Evolutionary conservation across 169 alveolate species (phyloP).

Genomic region (Plasmodium vivax): DNA sequence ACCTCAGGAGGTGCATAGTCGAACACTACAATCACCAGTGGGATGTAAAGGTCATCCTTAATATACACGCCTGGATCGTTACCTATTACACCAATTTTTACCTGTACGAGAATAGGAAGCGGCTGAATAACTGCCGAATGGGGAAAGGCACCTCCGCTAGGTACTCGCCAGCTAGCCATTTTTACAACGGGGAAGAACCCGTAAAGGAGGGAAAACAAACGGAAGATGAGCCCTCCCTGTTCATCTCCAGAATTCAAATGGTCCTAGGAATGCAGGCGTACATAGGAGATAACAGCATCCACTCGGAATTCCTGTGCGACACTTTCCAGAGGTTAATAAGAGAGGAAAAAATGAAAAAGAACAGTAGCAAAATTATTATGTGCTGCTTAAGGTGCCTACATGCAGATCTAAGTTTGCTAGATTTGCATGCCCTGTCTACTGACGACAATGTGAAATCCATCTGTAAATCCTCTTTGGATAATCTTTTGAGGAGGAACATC

Average conservation of each 20-base stretch:
- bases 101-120: constrained; percentile 41
- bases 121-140: constrained; percentile 11
- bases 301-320: constrained; percentile 67
- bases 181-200: background rate
- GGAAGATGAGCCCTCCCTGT: background rate
- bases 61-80: constrained; percentile 70
- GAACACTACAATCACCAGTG: constrained; percentile 33
- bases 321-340: constrained; percentile 46
- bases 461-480: constrained; percentile 50
- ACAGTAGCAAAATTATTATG: constrained; percentile 50
- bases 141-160: background rate
- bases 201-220: background rate
- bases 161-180: background rate
- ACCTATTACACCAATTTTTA: constrained; percentile 61
- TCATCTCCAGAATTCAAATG: constrained; percentile 64
- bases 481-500: constrained; percentile 25
- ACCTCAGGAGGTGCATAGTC: constrained; percentile 41
- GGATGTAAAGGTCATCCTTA: constrained; percentile 55
- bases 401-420: constrained; percentile 47
- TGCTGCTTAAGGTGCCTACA: constrained; percentile 64
- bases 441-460: constrained; percentile 65
- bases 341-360: constrained; percentile 69
- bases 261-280: constrained; percentile 60
- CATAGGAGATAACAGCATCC: constrained; percentile 69
- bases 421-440: constrained; percentile 43